Conservation (phyloP, 2,329 filamentous ascomycete genomes). For the Coniosporium tulheliwenetii region DNA sequence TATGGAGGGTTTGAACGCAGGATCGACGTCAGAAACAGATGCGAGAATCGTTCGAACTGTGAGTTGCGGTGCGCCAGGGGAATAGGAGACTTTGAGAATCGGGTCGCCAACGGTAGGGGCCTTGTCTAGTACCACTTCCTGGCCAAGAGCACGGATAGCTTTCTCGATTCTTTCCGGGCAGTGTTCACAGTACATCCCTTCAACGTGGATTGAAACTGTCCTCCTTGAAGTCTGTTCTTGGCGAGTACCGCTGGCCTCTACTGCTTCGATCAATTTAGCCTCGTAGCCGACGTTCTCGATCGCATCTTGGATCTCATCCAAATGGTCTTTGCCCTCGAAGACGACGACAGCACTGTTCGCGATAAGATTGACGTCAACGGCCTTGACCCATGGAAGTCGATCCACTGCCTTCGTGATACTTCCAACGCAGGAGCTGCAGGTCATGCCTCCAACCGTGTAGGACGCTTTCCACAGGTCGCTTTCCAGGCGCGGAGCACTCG, state of each 20-base stretch:
- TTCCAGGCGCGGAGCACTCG: too few species aligned
- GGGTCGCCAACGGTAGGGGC: constrained; percentile 46
- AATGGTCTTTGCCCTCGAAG: constrained; percentile 30
- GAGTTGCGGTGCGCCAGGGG: constrained; percentile 49
- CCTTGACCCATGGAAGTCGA: constrained; percentile 27
- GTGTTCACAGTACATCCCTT: constrained; percentile 30
- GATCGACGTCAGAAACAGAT: constrained; percentile 50
- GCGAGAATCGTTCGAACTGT: constrained; percentile 62
- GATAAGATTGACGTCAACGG: constrained; percentile 34
- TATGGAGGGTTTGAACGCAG: constrained; percentile 50
- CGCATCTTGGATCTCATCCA: constrained; percentile 28
- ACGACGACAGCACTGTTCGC: constrained; percentile 33
- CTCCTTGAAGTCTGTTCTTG: constrained; percentile 8
- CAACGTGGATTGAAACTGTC: constrained; percentile 18
- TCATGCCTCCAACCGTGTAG: constrained; percentile 40
- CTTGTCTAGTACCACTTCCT: constrained; percentile 35
- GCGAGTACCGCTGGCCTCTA: constrained; percentile 5
- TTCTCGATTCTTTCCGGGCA: constrained; percentile 35
- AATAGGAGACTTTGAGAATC: constrained; percentile 55
- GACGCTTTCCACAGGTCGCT: constrained; percentile 19
- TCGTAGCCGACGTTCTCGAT: constrained; percentile 32
- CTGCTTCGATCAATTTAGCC: constrained; percentile 19
- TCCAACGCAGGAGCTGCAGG: constrained; percentile 39
- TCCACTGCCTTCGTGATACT: constrained; percentile 31
- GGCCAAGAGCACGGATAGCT: constrained; percentile 31